phyloP scores from a whole-genome alignment of 1,284 basidiomycete genomes.

The Tranzscheliella williamsii region DNA sequence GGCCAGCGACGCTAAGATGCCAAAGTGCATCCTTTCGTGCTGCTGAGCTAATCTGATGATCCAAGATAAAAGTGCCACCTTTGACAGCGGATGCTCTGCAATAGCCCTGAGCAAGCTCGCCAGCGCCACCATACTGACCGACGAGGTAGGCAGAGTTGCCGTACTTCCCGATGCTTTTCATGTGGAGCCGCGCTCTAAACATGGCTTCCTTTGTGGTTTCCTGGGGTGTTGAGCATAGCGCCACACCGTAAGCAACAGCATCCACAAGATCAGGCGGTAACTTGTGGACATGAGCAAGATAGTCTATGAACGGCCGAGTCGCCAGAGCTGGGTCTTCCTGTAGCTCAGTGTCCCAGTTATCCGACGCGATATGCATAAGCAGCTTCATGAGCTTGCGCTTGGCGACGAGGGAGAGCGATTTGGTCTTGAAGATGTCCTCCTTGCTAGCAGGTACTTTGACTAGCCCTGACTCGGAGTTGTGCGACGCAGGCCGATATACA shows the following conservation, averaged over 20 bases:
- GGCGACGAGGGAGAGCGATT: constrained; percentile 75
- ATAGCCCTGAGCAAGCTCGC: constrained; percentile 57
- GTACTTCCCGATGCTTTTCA: constrained; percentile 81
- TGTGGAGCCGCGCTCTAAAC: constrained; percentile 63
- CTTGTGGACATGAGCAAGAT: constrained; percentile 70
- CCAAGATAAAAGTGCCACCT: constrained; percentile 50
- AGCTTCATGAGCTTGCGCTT: constrained; percentile 93
- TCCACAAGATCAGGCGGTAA: constrained; percentile 67
- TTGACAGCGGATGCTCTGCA: constrained; percentile 53
- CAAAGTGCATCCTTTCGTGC: constrained; percentile 2
- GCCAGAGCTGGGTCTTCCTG: constrained; percentile 2
- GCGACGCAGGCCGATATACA: constrained; percentile 3
- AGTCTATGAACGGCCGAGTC: constrained; percentile 61
- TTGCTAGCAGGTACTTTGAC: constrained; percentile 79
- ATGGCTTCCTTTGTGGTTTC: constrained; percentile 35
- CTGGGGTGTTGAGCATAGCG: constrained; percentile 47
- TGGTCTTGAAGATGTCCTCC: constrained; percentile 89
- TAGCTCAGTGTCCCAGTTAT: constrained; percentile 16
- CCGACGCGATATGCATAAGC: constrained; percentile 63
- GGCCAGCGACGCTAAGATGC: constrained; percentile 64
- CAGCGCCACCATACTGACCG: constrained; percentile 83
- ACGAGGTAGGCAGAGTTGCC: constrained; percentile 88
- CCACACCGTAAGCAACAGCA: constrained; percentile 55
- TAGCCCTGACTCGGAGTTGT: constrained; percentile 1
- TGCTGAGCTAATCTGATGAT: constrained; percentile 17